Conservation (phyloP, 345 rosid species). For the Camelina hispida region DNA sequence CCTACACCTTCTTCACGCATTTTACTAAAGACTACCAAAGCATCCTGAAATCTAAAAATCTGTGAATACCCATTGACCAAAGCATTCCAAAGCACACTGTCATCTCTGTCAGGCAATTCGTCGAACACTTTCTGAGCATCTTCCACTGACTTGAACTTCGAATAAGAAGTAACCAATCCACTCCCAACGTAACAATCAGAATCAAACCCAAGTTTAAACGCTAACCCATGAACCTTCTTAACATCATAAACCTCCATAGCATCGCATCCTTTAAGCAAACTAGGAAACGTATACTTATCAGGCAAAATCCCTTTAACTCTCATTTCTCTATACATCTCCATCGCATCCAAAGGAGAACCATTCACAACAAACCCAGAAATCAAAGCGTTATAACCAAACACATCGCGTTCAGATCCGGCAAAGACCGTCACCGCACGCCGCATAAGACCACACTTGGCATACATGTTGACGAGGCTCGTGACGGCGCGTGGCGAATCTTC, state of each 20-base stretch:
- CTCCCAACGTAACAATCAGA: slow-evolving; percentile 60
- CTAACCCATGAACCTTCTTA: slow-evolving; percentile 58
- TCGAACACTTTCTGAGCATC: slow-evolving; percentile 64
- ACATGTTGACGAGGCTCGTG: slow-evolving; percentile 75
- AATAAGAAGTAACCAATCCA: slow-evolving; percentile 52
- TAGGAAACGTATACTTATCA: slow-evolving; percentile 66
- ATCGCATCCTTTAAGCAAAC: slow-evolving; percentile 63
- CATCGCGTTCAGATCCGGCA: slow-evolving; percentile 45
- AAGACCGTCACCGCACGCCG: slow-evolving; percentile 44
- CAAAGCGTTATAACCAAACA: slow-evolving; percentile 58
- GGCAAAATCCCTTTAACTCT: slow-evolving; percentile 52
- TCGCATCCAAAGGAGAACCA: slow-evolving; percentile 48
- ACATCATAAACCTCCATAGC: slow-evolving; percentile 51
- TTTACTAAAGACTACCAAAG: slow-evolving; percentile 47
- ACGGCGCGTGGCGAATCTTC: slow-evolving; percentile 48
- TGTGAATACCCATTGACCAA: slow-evolving; percentile 66
- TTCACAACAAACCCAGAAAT: slow-evolving; percentile 59
- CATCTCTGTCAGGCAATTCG: slow-evolving; percentile 57
- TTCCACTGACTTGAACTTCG: slow-evolving; percentile 47
- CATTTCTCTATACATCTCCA: slow-evolving; percentile 54
- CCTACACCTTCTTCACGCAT: slow-evolving; percentile 52
- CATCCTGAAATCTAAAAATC: slow-evolving; percentile 52
- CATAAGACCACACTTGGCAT: slow-evolving; percentile 56
- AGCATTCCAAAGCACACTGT: slow-evolving; percentile 68
- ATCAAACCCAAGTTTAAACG: slow-evolving; percentile 58